Evolutionary conservation across 1,139 yeast species (phyloP).

Genomic region (Candida neerlandica): DNA sequence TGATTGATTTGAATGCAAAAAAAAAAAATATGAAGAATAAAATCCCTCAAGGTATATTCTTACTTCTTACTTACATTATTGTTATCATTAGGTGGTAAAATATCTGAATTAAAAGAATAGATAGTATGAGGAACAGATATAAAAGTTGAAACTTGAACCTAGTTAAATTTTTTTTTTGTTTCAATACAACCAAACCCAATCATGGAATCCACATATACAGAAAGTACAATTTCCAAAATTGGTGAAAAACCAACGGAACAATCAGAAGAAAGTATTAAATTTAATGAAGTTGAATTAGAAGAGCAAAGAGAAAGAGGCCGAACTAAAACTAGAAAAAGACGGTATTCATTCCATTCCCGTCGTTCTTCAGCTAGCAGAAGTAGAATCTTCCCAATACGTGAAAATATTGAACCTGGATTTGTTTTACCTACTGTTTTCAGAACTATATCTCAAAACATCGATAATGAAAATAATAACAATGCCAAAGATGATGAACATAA

Average conservation of each 20-base stretch:
- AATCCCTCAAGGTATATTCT: neutral
- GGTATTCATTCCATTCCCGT: conserved; percentile 15
- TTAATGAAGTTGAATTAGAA: conserved; percentile 12
- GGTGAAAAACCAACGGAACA: neutral
- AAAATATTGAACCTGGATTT: conserved; percentile 26
- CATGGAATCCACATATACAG: conserved; percentile 10
- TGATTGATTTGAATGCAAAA: conserved; percentile 1
- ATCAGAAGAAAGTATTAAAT: conserved; percentile 7
- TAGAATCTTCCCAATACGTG: conserved; percentile 11
- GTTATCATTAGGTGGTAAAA: neutral
- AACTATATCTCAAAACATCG: conserved; percentile 41
- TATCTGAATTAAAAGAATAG: too few relatives aligned
- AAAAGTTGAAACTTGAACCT: neutral
- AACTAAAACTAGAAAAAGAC: conserved; percentile 11
- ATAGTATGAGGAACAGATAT: neutral
- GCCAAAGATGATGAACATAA: conserved; percentile 6
- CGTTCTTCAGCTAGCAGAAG: conserved; percentile 3
- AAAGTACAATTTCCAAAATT: conserved; percentile 10
- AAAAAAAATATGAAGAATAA: neutral
- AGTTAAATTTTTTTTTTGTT: neutral
- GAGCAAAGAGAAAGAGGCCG: conserved; percentile 14
- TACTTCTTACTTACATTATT: neutral
- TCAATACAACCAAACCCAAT: neutral
- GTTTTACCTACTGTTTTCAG: conserved; percentile 40
- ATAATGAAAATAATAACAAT: conserved; percentile 19